phyloP scores from a whole-genome alignment of 192 early-diverging fungal genomes.

The Coemansia sp. region DNA sequence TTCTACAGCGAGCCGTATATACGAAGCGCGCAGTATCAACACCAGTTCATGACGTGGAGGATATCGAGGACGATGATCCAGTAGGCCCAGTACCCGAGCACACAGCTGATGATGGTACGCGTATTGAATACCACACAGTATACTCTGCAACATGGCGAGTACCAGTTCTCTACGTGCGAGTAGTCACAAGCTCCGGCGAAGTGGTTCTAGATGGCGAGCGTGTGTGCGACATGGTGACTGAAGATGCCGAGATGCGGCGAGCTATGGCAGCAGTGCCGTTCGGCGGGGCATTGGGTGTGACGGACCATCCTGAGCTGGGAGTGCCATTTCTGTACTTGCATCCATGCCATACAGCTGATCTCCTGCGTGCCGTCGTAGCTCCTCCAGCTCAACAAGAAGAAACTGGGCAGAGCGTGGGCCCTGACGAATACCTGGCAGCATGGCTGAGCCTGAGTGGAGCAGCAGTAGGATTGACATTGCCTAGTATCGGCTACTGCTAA shows the following conservation, averaged over 20 bases:
- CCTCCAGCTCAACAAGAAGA: not conserved
- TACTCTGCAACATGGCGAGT: conserved; percentile 46
- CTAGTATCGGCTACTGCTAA: not conserved
- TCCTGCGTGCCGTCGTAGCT: conserved; percentile 27
- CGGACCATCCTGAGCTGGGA: conserved; percentile 45
- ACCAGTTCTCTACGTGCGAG: conserved; percentile 41
- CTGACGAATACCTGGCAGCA: conserved; percentile 30
- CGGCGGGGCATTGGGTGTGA: conserved; percentile 53
- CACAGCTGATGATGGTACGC: not conserved
- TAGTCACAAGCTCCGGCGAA: not conserved
- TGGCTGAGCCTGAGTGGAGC: conserved; percentile 43
- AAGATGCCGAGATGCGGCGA: conserved; percentile 22
- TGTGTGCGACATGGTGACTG: conserved; percentile 17
- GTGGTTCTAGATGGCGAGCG: conserved; percentile 19
- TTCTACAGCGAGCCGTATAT: conserved; percentile 1
- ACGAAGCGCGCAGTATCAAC: not conserved
- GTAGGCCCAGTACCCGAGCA: not conserved
- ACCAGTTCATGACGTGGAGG: not conserved
- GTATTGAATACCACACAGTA: conserved; percentile 39
- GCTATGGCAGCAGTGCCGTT: conserved; percentile 45
- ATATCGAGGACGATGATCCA: conserved; percentile 30
- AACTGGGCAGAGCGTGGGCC: conserved; percentile 6
- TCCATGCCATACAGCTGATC: conserved; percentile 51
- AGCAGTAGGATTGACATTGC: conserved; percentile 42
- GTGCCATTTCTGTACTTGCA: conserved; percentile 46